These are phyloP conservation scores for Nitzschia palea DNA, from an alignment of 108 stramenopile genomes.

Conservation along the genomic window DNA sequence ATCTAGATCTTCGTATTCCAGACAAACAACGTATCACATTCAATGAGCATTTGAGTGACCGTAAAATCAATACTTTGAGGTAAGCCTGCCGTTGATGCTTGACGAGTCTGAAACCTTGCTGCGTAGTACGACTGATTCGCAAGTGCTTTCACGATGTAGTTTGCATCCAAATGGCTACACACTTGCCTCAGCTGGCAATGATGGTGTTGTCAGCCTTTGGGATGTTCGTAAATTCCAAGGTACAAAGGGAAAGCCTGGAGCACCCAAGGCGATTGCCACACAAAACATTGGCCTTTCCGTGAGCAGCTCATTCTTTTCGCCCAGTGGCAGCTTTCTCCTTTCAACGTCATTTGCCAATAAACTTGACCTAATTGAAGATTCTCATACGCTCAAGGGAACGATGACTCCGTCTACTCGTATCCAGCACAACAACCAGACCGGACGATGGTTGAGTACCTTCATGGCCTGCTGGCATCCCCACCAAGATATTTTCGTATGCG, in stretches of 20 bases:
- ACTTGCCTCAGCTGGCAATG: conserved; percentile 68
- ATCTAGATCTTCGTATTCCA: conserved; percentile 58
- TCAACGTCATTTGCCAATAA: conserved; percentile 65
- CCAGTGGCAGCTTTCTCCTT: conserved; percentile 57
- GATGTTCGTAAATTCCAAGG: conserved; percentile 67
- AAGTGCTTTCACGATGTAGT: conserved; percentile 36
- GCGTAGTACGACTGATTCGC: too few relatives aligned
- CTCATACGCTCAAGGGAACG: conserved; percentile 37
- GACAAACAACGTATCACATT: conserved; percentile 57
- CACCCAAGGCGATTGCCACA: conserved; percentile 30
- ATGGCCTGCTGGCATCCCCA: conserved; percentile 78
- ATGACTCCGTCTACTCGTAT: conserved; percentile 51
- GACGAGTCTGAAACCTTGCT: too few relatives aligned
- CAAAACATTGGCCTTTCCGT: conserved; percentile 59
- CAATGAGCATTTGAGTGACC: conserved; percentile 58
- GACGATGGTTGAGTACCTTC: conserved; percentile 80
- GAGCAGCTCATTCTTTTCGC: conserved; percentile 82
- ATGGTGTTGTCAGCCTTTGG: conserved; percentile 64
- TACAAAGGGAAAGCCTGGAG: background rate
- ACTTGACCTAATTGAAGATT: conserved; percentile 63
- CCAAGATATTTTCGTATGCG: conserved; percentile 68
- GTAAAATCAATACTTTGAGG: conserved; percentile 86
- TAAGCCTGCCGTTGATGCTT: too few relatives aligned
- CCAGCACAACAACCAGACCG: conserved; percentile 80
- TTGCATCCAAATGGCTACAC: conserved; percentile 73